Base-by-base conservation (phyloP, 78 protist genomes). In the Protostelium mycophagum region DNA sequence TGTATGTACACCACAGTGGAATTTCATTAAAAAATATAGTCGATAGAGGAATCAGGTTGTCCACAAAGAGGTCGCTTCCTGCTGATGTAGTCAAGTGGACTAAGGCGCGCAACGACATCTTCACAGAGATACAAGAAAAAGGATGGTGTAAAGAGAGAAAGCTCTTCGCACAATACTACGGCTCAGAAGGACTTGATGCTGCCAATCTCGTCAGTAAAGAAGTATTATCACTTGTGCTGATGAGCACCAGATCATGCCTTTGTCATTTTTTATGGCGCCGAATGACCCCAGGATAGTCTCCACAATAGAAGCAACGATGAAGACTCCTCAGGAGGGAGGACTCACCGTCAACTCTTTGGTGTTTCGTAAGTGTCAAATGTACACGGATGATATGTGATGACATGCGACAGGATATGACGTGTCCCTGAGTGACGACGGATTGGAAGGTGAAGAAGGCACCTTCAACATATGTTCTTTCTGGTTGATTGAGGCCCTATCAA, bases 211-310 rank as follows among this genome's bases (percentile, higher is more conserved):
- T 51, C 31, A 5, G 73, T 51, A 5, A n/a, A 5, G 73, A 51
- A 51, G 5, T 16, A 16, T 25, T 5, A 51, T 51, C 73, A 5
- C 16, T 51, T 16, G 16, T 51, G 5, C 5, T 25, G 73, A 51
- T 16, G 73, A 25, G n/a, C 73, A 16, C 5, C 73, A 51, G 73
- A 92, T 92, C 37, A 92, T 92, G 94, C 83, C 94, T 34, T 37
- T 92, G 36, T 90, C 90, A 0, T 92, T 92, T 87, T 92, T 92
- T 35, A 89, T 92, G 94, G 94, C 94, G 9, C 94, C 94, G 0
- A 35, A 35, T 0, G 94, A 92, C 28, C 94, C 91, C 5, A 28
- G 94, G 34, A 51, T 90, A 37, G 29, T 92, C 1, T 34, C 37
- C 5, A 92, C 94, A 0, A 34, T 92, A 28, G 38, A 92, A 9